Evolutionary conservation across 179 eudicot species (phyloP), one percentile per base, ranked within the genome.

Genomic region (Sideroxylon spinosum): DNA sequence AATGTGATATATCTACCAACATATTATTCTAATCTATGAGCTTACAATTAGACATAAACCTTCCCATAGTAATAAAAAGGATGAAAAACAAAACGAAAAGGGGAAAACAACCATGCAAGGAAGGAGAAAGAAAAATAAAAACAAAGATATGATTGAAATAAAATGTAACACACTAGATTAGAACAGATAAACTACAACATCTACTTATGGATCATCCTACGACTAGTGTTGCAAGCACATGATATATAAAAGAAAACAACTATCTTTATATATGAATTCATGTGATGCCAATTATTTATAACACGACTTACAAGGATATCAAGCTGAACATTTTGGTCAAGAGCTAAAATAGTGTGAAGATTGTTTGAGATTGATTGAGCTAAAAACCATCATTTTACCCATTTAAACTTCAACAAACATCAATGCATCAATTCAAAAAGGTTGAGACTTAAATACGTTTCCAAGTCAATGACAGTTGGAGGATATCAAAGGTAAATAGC

Each of bases 301-400:
- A 23, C 29, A 71, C 1, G 60, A 59, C 59, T 76, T 88, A 93
- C 98, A 97, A 91, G 86, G 71, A 93, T 90, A 85, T 95, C 97
- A 85, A 93, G 97, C 84, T 91, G 97, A 82, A 93, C 97, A 77
- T 82, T 90, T 81, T 89, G 91, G 84, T 95, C 98, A 88, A 95
- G 87, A 59, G 90, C 90, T 86, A 95, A 81, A 83, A 90, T 97
- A 81, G 97, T 37, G 44, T 37, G 44, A 37, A 37, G 44, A 3
- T 37, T 37, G 2, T 3, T 3, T 37, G 5, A 29, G 3, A 29
- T 29, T 29, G 37, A 29, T 3, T 1, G 37, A 37, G 44, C 44
- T 3, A 37, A 37, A 37, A 37, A 37, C 44, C 44, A 37, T 37
- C 44, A 37, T 37, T 37, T 37, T 37, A 37, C 4, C 44, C 5